These are phyloP conservation scores for Bipolaris gigantea DNA, from an alignment of 2,329 filamentous ascomycete species.

Conservation along the genomic window DNA sequence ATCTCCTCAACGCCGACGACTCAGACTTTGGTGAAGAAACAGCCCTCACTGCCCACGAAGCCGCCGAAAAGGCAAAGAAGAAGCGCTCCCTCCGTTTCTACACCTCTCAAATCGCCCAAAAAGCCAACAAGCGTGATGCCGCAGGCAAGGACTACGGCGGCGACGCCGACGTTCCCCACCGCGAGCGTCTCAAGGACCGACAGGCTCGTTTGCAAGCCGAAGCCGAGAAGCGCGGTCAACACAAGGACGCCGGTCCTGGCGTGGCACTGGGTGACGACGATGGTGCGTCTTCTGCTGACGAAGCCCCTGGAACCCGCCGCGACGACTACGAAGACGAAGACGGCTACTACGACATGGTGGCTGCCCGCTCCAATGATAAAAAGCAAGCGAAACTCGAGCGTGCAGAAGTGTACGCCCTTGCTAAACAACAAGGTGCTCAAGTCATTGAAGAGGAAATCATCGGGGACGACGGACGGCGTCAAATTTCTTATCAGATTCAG, in stretches of 20 bases:
- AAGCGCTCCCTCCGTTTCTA: constrained; percentile 97
- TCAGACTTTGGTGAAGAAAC: constrained; percentile 96
- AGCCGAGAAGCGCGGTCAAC: constrained; percentile 77
- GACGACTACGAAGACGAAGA: constrained; percentile 57
- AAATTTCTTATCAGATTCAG: constrained; percentile 89
- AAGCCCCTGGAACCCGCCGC: constrained; percentile 44
- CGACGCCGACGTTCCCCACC: constrained; percentile 81
- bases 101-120: constrained; percentile 95
- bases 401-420: constrained; percentile 59
- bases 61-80: constrained; percentile 82
- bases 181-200: constrained; percentile 83
- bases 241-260: constrained; percentile 57
- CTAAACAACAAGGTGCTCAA: constrained; percentile 59
- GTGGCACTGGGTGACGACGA: constrained; percentile 65
- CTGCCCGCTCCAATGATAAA: constrained; percentile 63
- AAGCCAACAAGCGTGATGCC: constrained; percentile 79
- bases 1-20: constrained; percentile 59
- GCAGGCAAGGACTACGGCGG: constrained; percentile 75
- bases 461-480: constrained; percentile 83
- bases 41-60: constrained; percentile 72
- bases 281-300: constrained; percentile 69
- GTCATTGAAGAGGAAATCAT: constrained; percentile 70
- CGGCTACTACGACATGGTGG: constrained; percentile 89
- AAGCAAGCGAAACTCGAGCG: constrained; percentile 76
- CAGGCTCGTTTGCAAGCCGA: constrained; percentile 85